Evolutionary conservation across 768 basidiomycete genomes (phyloP).

Genomic region (Termitomyces sp.): DNA sequence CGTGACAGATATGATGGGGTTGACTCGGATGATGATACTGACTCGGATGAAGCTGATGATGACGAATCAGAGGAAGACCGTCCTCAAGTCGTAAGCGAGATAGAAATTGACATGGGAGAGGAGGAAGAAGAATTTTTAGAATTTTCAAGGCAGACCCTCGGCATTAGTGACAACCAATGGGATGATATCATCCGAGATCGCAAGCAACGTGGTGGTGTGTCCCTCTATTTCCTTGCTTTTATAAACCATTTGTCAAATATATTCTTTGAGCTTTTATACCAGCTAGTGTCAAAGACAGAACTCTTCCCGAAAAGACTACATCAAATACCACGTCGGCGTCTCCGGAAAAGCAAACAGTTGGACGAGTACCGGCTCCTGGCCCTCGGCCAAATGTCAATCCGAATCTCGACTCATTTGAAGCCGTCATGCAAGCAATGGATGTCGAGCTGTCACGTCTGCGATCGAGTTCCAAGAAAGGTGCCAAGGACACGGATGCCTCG

Average conservation of each 20-base stretch:
- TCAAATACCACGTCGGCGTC: constrained; percentile 1
- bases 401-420: constrained; percentile 87
- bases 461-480: constrained; percentile 20
- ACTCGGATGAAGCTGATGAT: constrained; percentile 45
- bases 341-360: constrained; percentile 1
- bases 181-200: constrained; percentile 78
- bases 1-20: constrained; percentile 90
- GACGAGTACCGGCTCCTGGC: constrained; percentile 21
- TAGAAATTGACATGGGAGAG: constrained; percentile 88
- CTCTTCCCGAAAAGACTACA: constrained; percentile 9
- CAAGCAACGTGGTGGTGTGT: constrained; percentile 74
- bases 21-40: constrained; percentile 86
- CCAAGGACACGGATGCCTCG: constrained; percentile 6
- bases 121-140: constrained; percentile 95
- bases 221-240: not conserved
- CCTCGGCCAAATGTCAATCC: constrained; percentile 50
- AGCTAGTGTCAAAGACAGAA: constrained; percentile 24
- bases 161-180: constrained; percentile 89
- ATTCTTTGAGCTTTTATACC: constrained; percentile 55
- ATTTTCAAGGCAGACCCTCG: constrained; percentile 89
- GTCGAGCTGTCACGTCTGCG: constrained; percentile 58
- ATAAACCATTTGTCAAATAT: constrained; percentile 4
- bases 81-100: constrained; percentile 79
- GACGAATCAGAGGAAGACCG: constrained; percentile 71
- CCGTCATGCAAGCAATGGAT: constrained; percentile 96